Percentiles rank a stretch among this genome's conserved stretches.
phyloP scores from a whole-genome alignment of 805 yeast species.

The Starmerella roubikii region DNA sequence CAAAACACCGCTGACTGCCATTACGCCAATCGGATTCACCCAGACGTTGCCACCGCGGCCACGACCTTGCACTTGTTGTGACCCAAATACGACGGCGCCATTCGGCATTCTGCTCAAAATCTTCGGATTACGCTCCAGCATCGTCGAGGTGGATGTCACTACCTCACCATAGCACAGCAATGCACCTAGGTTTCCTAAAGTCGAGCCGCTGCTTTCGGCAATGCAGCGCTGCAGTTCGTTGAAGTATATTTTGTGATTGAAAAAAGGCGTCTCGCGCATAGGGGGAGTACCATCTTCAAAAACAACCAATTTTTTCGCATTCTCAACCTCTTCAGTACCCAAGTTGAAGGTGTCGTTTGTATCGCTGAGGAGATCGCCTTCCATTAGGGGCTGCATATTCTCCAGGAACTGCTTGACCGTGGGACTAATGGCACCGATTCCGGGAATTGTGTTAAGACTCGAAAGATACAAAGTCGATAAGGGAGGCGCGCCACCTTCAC shows the following conservation, averaged over 20 bases:
- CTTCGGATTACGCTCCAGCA: slow-evolving; percentile 59
- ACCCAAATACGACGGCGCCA: slow-evolving; percentile 57
- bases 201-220: neutral
- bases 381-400: slow-evolving; percentile 26
- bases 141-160: slow-evolving; percentile 70
- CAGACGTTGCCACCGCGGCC: slow-evolving; percentile 93
- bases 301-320: slow-evolving; percentile 29
- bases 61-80: slow-evolving; percentile 76
- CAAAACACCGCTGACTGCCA: slow-evolving; percentile 65
- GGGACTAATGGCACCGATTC: slow-evolving; percentile 4
- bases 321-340: neutral
- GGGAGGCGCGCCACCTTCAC: slow-evolving; percentile 40
- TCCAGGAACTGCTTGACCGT: slow-evolving; percentile 11
- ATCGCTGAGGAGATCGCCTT: slow-evolving; percentile 33
- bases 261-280: slow-evolving; percentile 50
- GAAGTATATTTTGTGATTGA: slow-evolving; percentile 49
- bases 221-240: slow-evolving; percentile 28
- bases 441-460: neutral
- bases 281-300: slow-evolving; percentile 36
- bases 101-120: slow-evolving; percentile 49
- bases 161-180: slow-evolving; percentile 70
- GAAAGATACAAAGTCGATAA: slow-evolving; percentile 43
- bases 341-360: slow-evolving; percentile 43
- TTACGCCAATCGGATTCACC: slow-evolving; percentile 88
- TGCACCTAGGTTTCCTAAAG: slow-evolving; percentile 37